These are phyloP conservation scores for Articulospora tetracladia DNA, from an alignment of 495 filamentous ascomycete genomes.

Conservation along the genomic window DNA sequence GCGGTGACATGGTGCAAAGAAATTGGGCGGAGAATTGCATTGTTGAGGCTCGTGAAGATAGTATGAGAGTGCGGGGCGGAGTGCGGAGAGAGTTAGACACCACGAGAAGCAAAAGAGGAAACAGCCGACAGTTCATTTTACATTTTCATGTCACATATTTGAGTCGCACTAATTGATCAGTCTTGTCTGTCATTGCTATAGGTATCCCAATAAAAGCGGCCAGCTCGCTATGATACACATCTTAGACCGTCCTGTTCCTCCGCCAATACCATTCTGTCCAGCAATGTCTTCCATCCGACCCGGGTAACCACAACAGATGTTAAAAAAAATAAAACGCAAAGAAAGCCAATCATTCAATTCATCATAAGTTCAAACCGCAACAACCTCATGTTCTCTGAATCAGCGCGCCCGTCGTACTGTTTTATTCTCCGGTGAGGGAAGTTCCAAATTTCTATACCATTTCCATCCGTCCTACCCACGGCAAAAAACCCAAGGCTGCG, in stretches of 20 bases:
- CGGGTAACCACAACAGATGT: background rate
- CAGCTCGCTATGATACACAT: slow-evolving; percentile 1
- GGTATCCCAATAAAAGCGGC: background rate
- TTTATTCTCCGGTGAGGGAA: slow-evolving; percentile 1
- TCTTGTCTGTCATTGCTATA: too few species aligned
- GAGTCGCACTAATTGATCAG: too few species aligned
- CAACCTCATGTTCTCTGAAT: too few species aligned
- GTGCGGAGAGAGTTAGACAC: too few species aligned
- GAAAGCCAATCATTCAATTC: background rate
- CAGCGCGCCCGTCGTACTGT: background rate
- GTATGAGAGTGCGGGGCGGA: too few species aligned
- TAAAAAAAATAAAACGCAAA: background rate
- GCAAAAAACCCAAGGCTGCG: background rate
- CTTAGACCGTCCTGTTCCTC: background rate
- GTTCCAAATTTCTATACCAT: background rate
- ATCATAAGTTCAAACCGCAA: too few species aligned
- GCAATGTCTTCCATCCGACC: background rate
- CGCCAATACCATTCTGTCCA: background rate
- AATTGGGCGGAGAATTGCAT: too few species aligned
- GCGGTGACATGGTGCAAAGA: too few species aligned
- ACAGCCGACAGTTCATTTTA: background rate
- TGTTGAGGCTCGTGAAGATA: too few species aligned
- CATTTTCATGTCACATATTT: too few species aligned
- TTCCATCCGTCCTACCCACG: slow-evolving; percentile 4
- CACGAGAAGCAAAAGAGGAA: background rate